These are phyloP conservation scores for Alisma plantagoaquatica DNA, from an alignment of 106 monocot genomes.

Conservation along the genomic window DNA sequence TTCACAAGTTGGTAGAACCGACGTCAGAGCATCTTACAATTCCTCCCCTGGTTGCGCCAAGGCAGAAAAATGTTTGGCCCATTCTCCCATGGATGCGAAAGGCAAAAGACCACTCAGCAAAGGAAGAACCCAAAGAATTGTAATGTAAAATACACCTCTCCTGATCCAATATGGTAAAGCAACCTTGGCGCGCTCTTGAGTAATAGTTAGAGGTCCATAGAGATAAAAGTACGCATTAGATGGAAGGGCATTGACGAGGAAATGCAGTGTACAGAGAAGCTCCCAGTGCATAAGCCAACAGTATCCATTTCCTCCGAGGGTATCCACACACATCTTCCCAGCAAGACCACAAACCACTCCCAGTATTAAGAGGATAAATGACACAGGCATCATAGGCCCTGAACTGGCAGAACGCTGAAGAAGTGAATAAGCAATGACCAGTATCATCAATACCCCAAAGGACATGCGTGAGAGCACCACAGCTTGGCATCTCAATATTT, in stretches of 20 bases:
- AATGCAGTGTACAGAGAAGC: slow-evolving; percentile 59
- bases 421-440: slow-evolving; percentile 48
- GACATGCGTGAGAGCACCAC: slow-evolving; percentile 41
- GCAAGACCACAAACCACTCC: slow-evolving; percentile 57
- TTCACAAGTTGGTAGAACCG: too few relatives aligned
- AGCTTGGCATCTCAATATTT: slow-evolving; percentile 54
- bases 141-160: slow-evolving; percentile 31
- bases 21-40: too few relatives aligned
- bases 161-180: slow-evolving; percentile 36
- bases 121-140: slow-evolving; percentile 51
- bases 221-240: slow-evolving; percentile 34
- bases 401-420: slow-evolving; percentile 45
- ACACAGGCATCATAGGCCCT: slow-evolving; percentile 64
- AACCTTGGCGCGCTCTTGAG: slow-evolving; percentile 1
- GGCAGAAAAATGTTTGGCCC: slow-evolving; percentile 48
- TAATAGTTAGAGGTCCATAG: slow-evolving; percentile 40
- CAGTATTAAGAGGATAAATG: slow-evolving; percentile 63
- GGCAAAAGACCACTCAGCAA: slow-evolving; percentile 53
- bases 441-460: slow-evolving; percentile 69
- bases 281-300: slow-evolving; percentile 85
- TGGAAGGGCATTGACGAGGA: slow-evolving; percentile 55
- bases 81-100: slow-evolving; percentile 57
- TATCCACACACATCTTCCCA: slow-evolving; percentile 78
- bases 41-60: too few relatives aligned
- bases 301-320: slow-evolving; percentile 73